Conservation (phyloP, 306 rosid species). For the Astragalus glycyphyllos region DNA sequence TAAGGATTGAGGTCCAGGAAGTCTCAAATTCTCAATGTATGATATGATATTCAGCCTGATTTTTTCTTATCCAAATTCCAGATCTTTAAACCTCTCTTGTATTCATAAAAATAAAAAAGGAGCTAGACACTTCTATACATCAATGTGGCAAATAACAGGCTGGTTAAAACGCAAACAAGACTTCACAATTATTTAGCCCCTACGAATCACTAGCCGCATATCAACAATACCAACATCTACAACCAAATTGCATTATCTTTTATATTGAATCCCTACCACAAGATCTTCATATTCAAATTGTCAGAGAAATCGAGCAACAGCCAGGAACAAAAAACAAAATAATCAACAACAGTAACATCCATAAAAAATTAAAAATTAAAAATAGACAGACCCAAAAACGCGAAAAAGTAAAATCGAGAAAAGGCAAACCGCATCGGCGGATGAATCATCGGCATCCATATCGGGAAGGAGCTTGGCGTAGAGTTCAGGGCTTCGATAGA, state of each 20-base stretch:
- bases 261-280: constrained; percentile 34
- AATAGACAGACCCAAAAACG: background rate
- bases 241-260: background rate
- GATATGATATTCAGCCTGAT: constrained; percentile 7
- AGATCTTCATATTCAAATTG: constrained; percentile 23
- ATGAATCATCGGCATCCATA: constrained; percentile 78
- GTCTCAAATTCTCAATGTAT: background rate
- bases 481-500: constrained; percentile 80
- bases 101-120: constrained; percentile 12
- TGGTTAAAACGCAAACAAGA: background rate
- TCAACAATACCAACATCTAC: background rate
- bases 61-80: background rate
- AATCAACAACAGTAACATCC: background rate
- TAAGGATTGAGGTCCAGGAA: constrained; percentile 17
- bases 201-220: background rate
- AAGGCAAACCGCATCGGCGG: constrained; percentile 75
- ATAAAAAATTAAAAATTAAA: background rate
- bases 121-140: background rate
- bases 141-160: constrained; percentile 5
- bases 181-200: background rate
- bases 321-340: background rate
- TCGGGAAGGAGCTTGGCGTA: constrained; percentile 66
- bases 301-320: background rate
- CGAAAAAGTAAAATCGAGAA: background rate
- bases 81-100: constrained; percentile 5